A percentile compares a stretch with the other conserved stretches of the same genome.
These are phyloP conservation scores for Blastobotrys illinoisensis DNA, from an alignment of 1,139 yeast genomes.

Conservation along the genomic window DNA sequence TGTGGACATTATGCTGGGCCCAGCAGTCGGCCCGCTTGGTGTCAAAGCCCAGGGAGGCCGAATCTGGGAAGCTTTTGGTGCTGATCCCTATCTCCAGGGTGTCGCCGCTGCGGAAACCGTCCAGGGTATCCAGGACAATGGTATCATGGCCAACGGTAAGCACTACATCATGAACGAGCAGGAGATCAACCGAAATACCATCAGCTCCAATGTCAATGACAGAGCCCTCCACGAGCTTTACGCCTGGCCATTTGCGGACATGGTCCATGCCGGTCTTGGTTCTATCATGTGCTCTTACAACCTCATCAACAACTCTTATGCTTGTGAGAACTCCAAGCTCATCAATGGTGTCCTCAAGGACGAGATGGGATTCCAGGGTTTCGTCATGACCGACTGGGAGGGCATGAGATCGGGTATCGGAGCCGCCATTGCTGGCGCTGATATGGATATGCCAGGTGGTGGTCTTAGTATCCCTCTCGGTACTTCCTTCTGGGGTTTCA, in stretches of 20 bases:
- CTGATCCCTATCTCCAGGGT: conserved; percentile 61
- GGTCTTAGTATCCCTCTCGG: conserved; percentile 50
- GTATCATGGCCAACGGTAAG: conserved; percentile 50
- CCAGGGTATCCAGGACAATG: conserved; percentile 54
- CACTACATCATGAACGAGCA: conserved; percentile 60
- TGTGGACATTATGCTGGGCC: conserved; percentile 58
- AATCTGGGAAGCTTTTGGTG: conserved; percentile 62
- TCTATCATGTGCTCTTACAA: conserved; percentile 61
- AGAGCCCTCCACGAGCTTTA: conserved; percentile 58
- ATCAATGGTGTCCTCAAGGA: conserved; percentile 53
- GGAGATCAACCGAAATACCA: conserved; percentile 50
- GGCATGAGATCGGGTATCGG: conserved; percentile 56
- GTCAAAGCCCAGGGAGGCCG: conserved; percentile 59
- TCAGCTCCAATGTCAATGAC: conserved; percentile 50
- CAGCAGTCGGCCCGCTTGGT: conserved; percentile 61
- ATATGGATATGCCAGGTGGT: conserved; percentile 67
- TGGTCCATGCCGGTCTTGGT: conserved; percentile 55
- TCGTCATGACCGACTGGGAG: conserved; percentile 63
- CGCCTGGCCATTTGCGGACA: conserved; percentile 65
- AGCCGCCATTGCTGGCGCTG: conserved; percentile 55
- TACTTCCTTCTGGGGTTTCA: conserved; percentile 54
- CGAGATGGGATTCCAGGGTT: conserved; percentile 63
- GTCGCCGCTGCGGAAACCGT: conserved; percentile 49
- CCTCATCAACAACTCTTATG: conserved; percentile 51
- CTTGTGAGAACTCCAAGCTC: conserved; percentile 57